Evolutionary conservation across 768 basidiomycete species (phyloP).

Genomic region (Pleurotus eryngii): DNA sequence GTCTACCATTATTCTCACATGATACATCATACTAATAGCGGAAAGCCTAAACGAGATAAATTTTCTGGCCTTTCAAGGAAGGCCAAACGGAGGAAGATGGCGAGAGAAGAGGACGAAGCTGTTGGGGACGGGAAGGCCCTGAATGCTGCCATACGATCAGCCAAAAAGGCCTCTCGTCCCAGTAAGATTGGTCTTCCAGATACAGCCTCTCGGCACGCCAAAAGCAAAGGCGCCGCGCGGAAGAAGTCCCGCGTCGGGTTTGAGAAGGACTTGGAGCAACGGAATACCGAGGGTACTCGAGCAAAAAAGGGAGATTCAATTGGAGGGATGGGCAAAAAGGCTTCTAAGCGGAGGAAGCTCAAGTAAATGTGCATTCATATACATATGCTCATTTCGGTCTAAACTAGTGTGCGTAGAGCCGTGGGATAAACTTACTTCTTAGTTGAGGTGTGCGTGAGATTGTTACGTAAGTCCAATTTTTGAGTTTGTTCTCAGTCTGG

Average conservation of each 20-base stretch:
- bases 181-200: constrained; percentile 68
- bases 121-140: constrained; percentile 49
- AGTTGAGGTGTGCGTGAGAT: not conserved
- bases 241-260: constrained; percentile 42
- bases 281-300: constrained; percentile 53
- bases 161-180: constrained; percentile 76
- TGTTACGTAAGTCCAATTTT: not conserved
- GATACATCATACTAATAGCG: not conserved
- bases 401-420: not conserved
- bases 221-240: constrained; percentile 29
- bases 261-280: constrained; percentile 56
- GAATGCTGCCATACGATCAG: constrained; percentile 78
- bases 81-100: constrained; percentile 85
- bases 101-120: constrained; percentile 75
- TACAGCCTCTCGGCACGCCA: constrained; percentile 24
- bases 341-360: not conserved
- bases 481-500: not conserved
- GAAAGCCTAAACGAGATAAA: constrained; percentile 72
- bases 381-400: not conserved
- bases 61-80: constrained; percentile 82
- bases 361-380: not conserved
- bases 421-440: not conserved
- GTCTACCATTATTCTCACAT: constrained; percentile 2
- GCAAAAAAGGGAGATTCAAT: constrained; percentile 61
- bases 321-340: constrained; percentile 36